Conservation (phyloP, 2,329 filamentous ascomycete species). For the Botrytis fragariae region DNA sequence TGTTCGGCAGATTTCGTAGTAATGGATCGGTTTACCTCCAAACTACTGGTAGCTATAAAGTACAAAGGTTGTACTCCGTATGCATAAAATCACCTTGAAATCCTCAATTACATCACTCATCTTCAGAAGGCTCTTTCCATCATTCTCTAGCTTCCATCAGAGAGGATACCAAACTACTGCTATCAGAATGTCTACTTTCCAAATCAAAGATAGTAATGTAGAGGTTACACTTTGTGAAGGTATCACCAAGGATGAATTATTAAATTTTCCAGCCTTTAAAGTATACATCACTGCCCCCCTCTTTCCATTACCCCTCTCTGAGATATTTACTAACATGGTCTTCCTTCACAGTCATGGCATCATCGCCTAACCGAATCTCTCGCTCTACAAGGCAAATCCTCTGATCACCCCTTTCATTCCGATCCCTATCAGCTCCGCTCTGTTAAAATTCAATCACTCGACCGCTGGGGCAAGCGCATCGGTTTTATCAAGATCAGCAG, state of each 20-base stretch:
- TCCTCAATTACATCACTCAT: background rate
- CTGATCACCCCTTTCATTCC: constrained; percentile 45
- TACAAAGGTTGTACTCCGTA: constrained; percentile 10
- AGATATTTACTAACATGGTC: background rate
- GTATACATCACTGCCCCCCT: constrained; percentile 35
- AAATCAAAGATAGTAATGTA: constrained; percentile 40
- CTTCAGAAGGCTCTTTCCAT: constrained; percentile 2
- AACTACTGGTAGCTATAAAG: background rate
- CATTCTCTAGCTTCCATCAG: background rate
- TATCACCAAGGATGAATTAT: constrained; percentile 46
- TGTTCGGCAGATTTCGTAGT: background rate
- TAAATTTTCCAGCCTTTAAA: constrained; percentile 49
- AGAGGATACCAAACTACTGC: background rate
- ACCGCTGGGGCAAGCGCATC: constrained; percentile 50
- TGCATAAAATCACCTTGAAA: background rate
- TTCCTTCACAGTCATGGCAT: constrained; percentile 16
- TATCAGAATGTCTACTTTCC: constrained; percentile 42
- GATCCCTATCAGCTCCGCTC: constrained; percentile 53
- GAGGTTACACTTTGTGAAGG: constrained; percentile 46
- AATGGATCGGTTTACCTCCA: background rate
- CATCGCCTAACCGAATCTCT: constrained; percentile 7
- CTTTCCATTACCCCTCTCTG: background rate
- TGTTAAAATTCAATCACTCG: constrained; percentile 53
- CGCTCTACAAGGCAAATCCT: constrained; percentile 42
- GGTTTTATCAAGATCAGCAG: constrained; percentile 58